Conservation (phyloP, 768 basidiomycete species). For the Exidia glandulosa region DNA sequence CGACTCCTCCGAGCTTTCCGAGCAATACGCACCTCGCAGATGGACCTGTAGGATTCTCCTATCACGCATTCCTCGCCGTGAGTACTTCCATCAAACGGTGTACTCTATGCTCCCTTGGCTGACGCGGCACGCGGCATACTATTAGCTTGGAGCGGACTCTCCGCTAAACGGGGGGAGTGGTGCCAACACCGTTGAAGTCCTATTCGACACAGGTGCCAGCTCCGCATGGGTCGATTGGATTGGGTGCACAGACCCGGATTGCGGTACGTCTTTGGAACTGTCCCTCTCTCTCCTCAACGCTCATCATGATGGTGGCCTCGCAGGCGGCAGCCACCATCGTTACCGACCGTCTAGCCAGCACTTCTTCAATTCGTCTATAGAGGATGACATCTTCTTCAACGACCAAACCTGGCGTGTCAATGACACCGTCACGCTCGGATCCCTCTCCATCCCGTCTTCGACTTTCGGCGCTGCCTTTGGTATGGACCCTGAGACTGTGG, state of each 20-base stretch:
- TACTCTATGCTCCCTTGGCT: too few relatives aligned
- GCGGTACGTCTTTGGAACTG: too few relatives aligned
- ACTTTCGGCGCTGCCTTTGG: constrained; percentile 3
- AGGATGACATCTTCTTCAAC: background rate
- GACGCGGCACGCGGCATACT: too few relatives aligned
- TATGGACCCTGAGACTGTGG: background rate
- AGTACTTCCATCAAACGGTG: too few relatives aligned
- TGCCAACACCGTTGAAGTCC: background rate
- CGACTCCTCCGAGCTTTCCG: background rate
- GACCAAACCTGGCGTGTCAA: constrained; percentile 1
- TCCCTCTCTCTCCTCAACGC: too few relatives aligned
- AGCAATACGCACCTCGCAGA: background rate
- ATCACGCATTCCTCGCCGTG: constrained; percentile 1
- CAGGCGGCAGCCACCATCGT: background rate
- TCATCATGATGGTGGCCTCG: too few relatives aligned
- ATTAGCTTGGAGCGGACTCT: background rate
- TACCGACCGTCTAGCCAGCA: background rate
- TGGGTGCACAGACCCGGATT: background rate
- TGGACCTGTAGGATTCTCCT: constrained; percentile 1
- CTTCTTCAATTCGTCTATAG: background rate
- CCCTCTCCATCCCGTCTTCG: background rate
- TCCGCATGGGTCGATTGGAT: constrained; percentile 1
- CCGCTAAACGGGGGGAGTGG: background rate
- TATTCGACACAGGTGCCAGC: constrained; percentile 3
- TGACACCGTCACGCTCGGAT: constrained; percentile 1